Percentiles rank a stretch among this genome's conserved stretches.
phyloP scores from a whole-genome alignment of 2,329 filamentous ascomycete genomes.

The Phoma herbarum region DNA sequence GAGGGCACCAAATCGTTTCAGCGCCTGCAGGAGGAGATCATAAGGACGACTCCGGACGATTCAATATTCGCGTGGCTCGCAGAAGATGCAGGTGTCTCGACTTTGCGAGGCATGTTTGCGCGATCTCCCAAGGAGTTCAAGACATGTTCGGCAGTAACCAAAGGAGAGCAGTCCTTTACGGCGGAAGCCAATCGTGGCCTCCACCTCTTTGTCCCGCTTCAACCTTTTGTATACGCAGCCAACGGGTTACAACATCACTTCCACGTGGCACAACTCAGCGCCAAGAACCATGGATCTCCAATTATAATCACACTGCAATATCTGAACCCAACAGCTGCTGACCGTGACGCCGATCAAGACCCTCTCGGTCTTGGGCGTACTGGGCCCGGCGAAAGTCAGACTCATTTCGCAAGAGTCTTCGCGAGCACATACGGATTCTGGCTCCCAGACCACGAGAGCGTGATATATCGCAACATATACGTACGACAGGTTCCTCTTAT shows the following conservation, averaged over 20 bases:
- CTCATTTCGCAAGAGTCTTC: neutral
- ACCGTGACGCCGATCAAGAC: neutral
- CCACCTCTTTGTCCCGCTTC: neutral
- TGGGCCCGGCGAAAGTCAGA: neutral
- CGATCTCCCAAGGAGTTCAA: neutral
- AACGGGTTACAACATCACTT: neutral
- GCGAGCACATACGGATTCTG: neutral
- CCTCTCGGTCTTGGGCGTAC: neutral
- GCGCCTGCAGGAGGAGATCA: conserved; percentile 4
- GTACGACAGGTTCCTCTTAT: neutral
- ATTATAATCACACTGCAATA: neutral
- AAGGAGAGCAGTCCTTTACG: neutral
- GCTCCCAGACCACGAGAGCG: neutral
- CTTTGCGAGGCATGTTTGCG: neutral
- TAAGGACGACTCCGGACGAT: neutral
- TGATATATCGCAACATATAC: neutral
- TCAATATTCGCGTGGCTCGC: conserved; percentile 9
- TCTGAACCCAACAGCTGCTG: neutral
- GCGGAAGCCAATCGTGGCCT: neutral
- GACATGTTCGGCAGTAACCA: neutral
- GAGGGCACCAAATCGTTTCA: neutral
- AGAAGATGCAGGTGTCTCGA: neutral
- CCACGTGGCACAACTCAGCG: neutral
- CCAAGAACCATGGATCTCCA: neutral
- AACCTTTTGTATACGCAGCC: neutral